Base-by-base conservation (phyloP, 495 filamentous ascomycete species). In the Talaromyces ruber region DNA sequence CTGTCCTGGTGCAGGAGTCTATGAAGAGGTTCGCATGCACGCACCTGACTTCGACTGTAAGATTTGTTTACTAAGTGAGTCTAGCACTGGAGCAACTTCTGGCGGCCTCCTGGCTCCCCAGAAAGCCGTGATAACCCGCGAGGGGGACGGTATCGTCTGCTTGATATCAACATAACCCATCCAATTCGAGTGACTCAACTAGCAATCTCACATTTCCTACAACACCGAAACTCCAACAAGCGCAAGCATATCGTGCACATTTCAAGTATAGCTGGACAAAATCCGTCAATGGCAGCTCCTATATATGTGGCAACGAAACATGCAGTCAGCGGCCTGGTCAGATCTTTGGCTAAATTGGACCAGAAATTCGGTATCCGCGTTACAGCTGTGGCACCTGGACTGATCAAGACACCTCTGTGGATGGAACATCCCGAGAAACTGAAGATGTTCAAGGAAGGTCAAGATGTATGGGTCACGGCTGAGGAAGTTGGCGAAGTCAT, bases 81-180 rank as follows among this genome's bases (percentile, higher is more conserved):
- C 58, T 60, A 80, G 71, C 75, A 81, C 64, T 89, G 82, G 77
- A 83, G 74, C 64, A 83, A 82, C 65, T 90, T 89, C 77, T 89
- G 85, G 86, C 76, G 81, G 30, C 86, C 86, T 5, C 86, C 86
- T 7, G 81, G 81, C 50, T 68, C 71, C 0, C 51, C 74, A 0
- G 64, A 68, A 9, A 84, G 83, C 50, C 79, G 75, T 60, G 86
- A 88, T 64, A 50, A 72, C 2, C 70, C 66, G 4, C 63, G 70
- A 25, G 66, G 75, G 1, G 76, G 79, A 58, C 73, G 77, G 59
- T 89, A 88, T 66, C 79, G 80, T 21, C 63, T 74, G 61, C 37
- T 90, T 34, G 85, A 88, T 67, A 86, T 90, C 74, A 88, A 88
- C 69, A 55, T 89, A 63, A 87, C 83, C 6, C 87, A 89, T 68